phyloP scores from a whole-genome alignment of 2,329 filamentous ascomycete species.

The Aspergillus ochraceoroseus region DNA sequence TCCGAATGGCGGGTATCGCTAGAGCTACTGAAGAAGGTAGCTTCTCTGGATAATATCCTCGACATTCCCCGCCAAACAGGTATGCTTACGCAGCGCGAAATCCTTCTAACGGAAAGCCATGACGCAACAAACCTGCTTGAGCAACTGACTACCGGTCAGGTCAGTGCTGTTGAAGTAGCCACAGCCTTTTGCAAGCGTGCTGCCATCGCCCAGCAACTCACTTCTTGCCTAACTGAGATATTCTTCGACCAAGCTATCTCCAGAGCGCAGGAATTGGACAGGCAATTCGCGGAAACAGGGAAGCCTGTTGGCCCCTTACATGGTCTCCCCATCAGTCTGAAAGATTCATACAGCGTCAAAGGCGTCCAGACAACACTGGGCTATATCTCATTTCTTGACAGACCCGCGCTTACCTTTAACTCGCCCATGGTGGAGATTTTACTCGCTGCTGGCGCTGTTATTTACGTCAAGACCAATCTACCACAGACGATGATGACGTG shows the following conservation, averaged over 20 bases:
- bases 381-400: constrained; percentile 56
- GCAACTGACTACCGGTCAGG: constrained; percentile 24
- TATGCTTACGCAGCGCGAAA: constrained; percentile 45
- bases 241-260: constrained; percentile 49
- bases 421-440: constrained; percentile 55
- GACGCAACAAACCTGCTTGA: constrained; percentile 33
- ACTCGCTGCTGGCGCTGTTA: constrained; percentile 55
- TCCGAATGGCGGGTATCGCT: constrained; percentile 8
- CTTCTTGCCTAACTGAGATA: constrained; percentile 51
- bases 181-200: constrained; percentile 45
- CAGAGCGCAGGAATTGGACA: constrained; percentile 48
- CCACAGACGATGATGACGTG: constrained; percentile 52
- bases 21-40: not conserved
- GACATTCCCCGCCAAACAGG: constrained; percentile 27
- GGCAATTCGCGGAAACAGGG: constrained; percentile 38
- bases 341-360: constrained; percentile 45
- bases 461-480: constrained; percentile 65
- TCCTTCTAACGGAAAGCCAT: constrained; percentile 47
- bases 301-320: constrained; percentile 56
- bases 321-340: constrained; percentile 56
- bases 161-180: constrained; percentile 42
- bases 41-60: constrained; percentile 6
- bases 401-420: constrained; percentile 51
- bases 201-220: constrained; percentile 35
- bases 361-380: constrained; percentile 54